Percentiles rank a stretch among this genome's conserved stretches.
Evolutionary conservation across 2,329 filamentous ascomycete species (phyloP).

Genomic region (Rhinocladiella mackenziei): DNA sequence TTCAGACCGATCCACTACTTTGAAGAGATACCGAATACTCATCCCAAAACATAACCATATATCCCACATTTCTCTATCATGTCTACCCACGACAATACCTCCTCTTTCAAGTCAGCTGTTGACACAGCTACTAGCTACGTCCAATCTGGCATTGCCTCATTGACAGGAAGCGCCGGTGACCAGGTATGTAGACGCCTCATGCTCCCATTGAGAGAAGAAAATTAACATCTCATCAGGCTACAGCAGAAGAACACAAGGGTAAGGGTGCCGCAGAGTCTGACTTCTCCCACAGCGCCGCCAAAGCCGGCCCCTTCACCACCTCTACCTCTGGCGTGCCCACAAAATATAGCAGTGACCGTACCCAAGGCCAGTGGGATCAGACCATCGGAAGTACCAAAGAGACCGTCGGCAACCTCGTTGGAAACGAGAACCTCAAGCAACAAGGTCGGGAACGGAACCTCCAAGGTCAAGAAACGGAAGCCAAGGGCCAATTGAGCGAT

Average conservation of each 20-base stretch:
- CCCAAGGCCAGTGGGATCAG: slow-evolving; percentile 73
- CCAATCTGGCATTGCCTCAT: slow-evolving; percentile 65
- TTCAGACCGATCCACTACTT: no score
- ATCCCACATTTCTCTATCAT: slow-evolving; percentile 10
- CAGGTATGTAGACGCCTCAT: slow-evolving; percentile 45
- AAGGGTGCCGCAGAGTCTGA: slow-evolving; percentile 65
- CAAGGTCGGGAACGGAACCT: slow-evolving; percentile 73
- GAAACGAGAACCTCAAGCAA: slow-evolving; percentile 70
- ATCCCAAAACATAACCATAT: not conserved
- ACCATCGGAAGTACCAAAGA: slow-evolving; percentile 85
- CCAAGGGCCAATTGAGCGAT: slow-evolving; percentile 75
- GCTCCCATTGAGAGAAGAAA: not conserved
- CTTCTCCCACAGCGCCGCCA: slow-evolving; percentile 69
- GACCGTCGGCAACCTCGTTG: slow-evolving; percentile 68
- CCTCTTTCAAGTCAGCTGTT: slow-evolving; percentile 73
- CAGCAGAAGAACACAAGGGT: slow-evolving; percentile 63
- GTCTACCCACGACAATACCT: slow-evolving; percentile 44
- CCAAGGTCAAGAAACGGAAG: slow-evolving; percentile 75
- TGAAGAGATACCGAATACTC: no score
- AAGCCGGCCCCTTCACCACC: slow-evolving; percentile 67
- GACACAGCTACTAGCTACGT: slow-evolving; percentile 69
- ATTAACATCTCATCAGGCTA: slow-evolving; percentile 21
- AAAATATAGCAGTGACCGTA: slow-evolving; percentile 68
- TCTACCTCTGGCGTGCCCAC: slow-evolving; percentile 66
- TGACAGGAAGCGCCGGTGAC: slow-evolving; percentile 69